phyloP scores from a whole-genome alignment of 2,329 filamentous ascomycete species.

The Phoma sp. region DNA sequence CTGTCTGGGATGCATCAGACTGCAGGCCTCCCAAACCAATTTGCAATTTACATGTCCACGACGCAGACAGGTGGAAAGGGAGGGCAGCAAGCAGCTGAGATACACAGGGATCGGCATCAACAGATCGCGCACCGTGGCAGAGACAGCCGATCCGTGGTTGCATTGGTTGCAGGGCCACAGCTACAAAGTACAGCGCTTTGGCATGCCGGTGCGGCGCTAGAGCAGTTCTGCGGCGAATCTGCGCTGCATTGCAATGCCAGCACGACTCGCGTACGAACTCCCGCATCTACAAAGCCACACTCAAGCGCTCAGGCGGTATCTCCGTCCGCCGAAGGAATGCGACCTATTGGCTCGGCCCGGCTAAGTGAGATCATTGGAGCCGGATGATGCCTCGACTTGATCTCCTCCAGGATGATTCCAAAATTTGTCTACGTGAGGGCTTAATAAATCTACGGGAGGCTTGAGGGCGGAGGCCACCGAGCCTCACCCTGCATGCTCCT shows the following conservation, averaged over 20 bases:
- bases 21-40: slow-evolving; percentile 1
- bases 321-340: slow-evolving; percentile 18
- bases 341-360: slow-evolving; percentile 34
- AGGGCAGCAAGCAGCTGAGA: slow-evolving; percentile 33
- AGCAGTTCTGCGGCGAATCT: slow-evolving; percentile 10
- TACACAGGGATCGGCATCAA: slow-evolving; percentile 12
- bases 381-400: slow-evolving; percentile 40
- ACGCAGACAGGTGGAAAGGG: slow-evolving; percentile 18
- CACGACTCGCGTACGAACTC: slow-evolving; percentile 13
- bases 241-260: neutral
- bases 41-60: neutral
- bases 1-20: slow-evolving; percentile 20
- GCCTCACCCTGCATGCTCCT: slow-evolving; percentile 28
- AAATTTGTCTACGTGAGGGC: slow-evolving; percentile 33
- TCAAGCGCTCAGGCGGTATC: slow-evolving; percentile 10
- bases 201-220: slow-evolving; percentile 1
- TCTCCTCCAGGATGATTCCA: slow-evolving; percentile 41
- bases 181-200: slow-evolving; percentile 13
- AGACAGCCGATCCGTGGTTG: slow-evolving; percentile 6
- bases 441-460: slow-evolving; percentile 34
- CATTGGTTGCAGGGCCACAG: slow-evolving; percentile 6
- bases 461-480: slow-evolving; percentile 39
- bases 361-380: slow-evolving; percentile 26
- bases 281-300: slow-evolving; percentile 21
- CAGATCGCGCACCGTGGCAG: slow-evolving; percentile 2